Evolutionary conservation across 768 basidiomycete species (phyloP).

Genomic region (Mycena belliarum): DNA sequence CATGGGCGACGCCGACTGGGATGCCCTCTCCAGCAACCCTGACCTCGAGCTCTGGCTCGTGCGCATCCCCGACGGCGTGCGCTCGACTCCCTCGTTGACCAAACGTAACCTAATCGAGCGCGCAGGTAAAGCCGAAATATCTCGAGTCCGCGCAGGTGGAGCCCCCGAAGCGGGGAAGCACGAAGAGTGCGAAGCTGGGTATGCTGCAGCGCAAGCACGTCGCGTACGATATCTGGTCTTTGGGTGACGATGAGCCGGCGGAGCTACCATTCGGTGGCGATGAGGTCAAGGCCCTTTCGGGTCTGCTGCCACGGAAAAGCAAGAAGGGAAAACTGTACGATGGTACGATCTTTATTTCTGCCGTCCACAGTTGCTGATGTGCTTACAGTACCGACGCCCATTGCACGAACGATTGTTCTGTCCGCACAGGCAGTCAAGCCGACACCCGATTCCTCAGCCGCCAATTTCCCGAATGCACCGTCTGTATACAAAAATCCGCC

Average conservation of each 20-base stretch:
- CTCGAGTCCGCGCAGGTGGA: constrained; percentile 55
- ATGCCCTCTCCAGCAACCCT: constrained; percentile 51
- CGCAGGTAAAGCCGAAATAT: constrained; percentile 66
- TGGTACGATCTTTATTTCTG: constrained; percentile 37
- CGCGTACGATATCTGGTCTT: constrained; percentile 66
- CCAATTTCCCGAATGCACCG: constrained; percentile 20
- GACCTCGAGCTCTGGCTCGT: constrained; percentile 73
- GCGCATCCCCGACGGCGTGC: constrained; percentile 65
- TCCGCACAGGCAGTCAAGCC: constrained; percentile 48
- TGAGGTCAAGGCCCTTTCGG: constrained; percentile 60
- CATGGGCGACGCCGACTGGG: constrained; percentile 68
- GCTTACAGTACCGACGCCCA: constrained; percentile 55
- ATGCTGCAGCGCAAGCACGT: constrained; percentile 52
- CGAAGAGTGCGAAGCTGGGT: constrained; percentile 45
- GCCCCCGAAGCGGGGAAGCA: constrained; percentile 28
- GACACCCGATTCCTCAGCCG: constrained; percentile 29
- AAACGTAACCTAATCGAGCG: neutral
- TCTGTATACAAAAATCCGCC: constrained; percentile 50
- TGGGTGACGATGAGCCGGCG: constrained; percentile 44
- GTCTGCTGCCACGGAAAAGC: constrained; percentile 63
- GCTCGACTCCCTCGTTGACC: constrained; percentile 24
- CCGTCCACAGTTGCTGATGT: neutral
- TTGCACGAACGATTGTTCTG: constrained; percentile 60
- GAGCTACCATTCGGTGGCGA: constrained; percentile 50
- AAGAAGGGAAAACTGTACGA: constrained; percentile 60